Evolutionary conservation across 148 eudicot species (phyloP).

Genomic region (Rhododendron simsii): DNA sequence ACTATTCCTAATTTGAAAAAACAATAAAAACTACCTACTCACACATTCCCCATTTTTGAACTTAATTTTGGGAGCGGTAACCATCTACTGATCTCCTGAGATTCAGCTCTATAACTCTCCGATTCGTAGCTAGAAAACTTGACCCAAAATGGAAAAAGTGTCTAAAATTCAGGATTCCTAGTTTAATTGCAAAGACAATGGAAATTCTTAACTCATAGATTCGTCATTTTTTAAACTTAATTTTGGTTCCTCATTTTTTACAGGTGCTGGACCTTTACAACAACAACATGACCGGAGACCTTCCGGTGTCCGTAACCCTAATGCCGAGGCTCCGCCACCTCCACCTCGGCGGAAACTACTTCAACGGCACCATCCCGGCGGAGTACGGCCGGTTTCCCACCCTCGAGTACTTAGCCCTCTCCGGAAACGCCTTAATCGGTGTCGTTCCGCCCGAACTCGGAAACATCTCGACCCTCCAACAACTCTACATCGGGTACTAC

Average conservation of each 20-base stretch:
- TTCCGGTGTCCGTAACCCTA: constrained; percentile 33
- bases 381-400: constrained; percentile 59
- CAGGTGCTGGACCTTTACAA: constrained; percentile 68
- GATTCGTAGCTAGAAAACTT: too few species aligned
- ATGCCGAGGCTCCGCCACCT: constrained; percentile 51
- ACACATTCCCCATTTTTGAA: background rate
- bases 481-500: constrained; percentile 83
- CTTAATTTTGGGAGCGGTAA: background rate
- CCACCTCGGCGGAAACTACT: constrained; percentile 79
- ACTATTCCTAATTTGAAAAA: background rate
- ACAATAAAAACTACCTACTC: background rate
- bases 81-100: too few species aligned
- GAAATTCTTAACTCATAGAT: too few species aligned
- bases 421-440: constrained; percentile 77
- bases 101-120: too few species aligned
- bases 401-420: constrained; percentile 73
- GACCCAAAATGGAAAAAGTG: too few species aligned
- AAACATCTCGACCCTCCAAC: constrained; percentile 45
- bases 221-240: too few species aligned
- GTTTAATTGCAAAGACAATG: too few species aligned
- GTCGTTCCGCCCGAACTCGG: constrained; percentile 61
- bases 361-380: constrained; percentile 62
- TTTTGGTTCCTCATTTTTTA: constrained; percentile 4
- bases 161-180: too few species aligned
- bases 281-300: constrained; percentile 58